Conservation (phyloP, 202 grass and related monocot species). For the Schoenoplectus tabernaemontani region DNA sequence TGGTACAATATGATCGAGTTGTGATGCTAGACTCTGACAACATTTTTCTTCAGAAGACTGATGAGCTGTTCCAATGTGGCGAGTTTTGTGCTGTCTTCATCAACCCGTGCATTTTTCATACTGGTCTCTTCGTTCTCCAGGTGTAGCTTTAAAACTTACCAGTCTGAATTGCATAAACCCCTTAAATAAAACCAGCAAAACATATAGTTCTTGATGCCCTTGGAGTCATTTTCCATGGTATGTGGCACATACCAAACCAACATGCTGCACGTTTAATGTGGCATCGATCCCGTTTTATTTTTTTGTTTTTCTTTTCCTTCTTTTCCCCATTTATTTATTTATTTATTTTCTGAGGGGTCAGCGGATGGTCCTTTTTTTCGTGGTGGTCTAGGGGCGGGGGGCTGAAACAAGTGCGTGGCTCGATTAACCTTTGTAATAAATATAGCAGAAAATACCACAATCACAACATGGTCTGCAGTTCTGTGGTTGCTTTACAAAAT, state of each 20-base stretch:
- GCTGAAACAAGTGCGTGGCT: neutral
- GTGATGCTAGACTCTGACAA: constrained; percentile 91
- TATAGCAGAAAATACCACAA: no score
- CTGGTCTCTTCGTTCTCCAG: constrained; percentile 84
- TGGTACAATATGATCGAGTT: constrained; percentile 62
- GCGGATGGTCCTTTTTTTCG: no score
- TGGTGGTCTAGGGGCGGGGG: no score
- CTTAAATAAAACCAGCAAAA: neutral
- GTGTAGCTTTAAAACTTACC: constrained; percentile 23
- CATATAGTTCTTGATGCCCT: neutral
- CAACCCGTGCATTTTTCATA: constrained; percentile 90
- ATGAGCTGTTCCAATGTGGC: constrained; percentile 80
- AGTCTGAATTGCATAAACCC: neutral
- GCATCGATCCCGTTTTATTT: neutral
- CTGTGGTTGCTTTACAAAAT: neutral
- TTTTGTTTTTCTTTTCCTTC: neutral
- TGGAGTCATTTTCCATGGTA: neutral
- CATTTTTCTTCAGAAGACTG: constrained; percentile 80
- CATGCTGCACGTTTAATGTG: neutral
- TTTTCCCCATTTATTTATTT: neutral
- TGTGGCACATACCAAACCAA: neutral
- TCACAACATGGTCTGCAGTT: no score
- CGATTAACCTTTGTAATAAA: neutral
- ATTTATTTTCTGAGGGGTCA: no score
- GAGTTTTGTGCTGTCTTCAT: constrained; percentile 86